These are phyloP conservation scores for Xylariaceae sp. DNA, from an alignment of 2,329 filamentous ascomycete genomes.

Conservation along the genomic window DNA sequence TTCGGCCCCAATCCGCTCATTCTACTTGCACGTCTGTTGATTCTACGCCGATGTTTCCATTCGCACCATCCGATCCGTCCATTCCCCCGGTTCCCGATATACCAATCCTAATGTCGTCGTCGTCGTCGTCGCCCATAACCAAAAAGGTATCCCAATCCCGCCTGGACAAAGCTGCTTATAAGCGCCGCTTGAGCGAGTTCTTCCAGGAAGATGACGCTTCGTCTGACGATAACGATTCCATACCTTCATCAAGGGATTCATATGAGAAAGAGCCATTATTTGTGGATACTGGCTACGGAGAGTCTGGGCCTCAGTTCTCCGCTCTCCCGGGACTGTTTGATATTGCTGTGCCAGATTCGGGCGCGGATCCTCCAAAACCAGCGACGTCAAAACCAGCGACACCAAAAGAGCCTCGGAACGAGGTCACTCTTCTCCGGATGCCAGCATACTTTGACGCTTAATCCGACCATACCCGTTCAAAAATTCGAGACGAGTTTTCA, in stretches of 20 bases:
- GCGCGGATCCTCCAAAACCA: background rate
- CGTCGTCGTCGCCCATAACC: slow-evolving; percentile 1
- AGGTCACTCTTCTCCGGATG: slow-evolving; percentile 15
- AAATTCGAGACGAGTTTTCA: slow-evolving; percentile 18
- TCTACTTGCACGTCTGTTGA: slow-evolving; percentile 44
- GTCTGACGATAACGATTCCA: slow-evolving; percentile 19
- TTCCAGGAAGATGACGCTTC: slow-evolving; percentile 23
- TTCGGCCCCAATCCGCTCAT: slow-evolving; percentile 39
- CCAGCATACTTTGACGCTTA: slow-evolving; percentile 18
- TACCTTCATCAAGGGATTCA: slow-evolving; percentile 19
- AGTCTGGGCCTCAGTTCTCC: slow-evolving; percentile 22
- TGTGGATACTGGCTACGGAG: slow-evolving; percentile 21
- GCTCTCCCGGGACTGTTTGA: slow-evolving; percentile 26
- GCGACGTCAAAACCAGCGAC: background rate
- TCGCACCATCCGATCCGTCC: slow-evolving; percentile 13
- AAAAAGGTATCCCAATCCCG: slow-evolving; percentile 7
- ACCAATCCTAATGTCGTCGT: slow-evolving; percentile 2
- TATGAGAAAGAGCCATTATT: slow-evolving; percentile 29
- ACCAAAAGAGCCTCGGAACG: background rate
- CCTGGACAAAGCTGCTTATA: slow-evolving; percentile 1
- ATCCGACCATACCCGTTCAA: slow-evolving; percentile 14
- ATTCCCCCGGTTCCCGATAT: slow-evolving; percentile 16
- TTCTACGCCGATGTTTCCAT: slow-evolving; percentile 25
- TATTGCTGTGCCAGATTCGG: background rate
- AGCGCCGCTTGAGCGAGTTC: slow-evolving; percentile 16